A percentile compares a stretch with the other conserved stretches of the same genome.
These are phyloP conservation scores for Clonostachys solani DNA, from an alignment of 2,329 filamentous ascomycete genomes.

Conservation along the genomic window DNA sequence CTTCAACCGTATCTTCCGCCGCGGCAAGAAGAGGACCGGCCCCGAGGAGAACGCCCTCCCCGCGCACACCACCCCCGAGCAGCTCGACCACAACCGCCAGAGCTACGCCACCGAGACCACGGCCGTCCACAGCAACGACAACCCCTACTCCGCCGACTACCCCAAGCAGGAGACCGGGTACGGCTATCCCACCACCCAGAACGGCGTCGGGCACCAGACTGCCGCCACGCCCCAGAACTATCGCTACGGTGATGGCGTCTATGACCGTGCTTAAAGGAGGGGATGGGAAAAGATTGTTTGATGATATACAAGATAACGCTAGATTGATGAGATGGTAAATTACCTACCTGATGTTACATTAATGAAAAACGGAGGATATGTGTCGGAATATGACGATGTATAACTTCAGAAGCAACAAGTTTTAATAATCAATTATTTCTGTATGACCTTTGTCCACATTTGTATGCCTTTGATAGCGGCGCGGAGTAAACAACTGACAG, in stretches of 20 bases:
- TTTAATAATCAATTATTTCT: too few species aligned
- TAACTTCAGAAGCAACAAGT: too few species aligned
- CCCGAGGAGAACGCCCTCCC: slow-evolving; percentile 26
- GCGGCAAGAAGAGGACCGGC: slow-evolving; percentile 14
- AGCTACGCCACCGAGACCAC: slow-evolving; percentile 35
- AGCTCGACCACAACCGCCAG: slow-evolving; percentile 31
- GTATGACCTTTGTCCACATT: too few species aligned
- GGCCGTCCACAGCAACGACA: slow-evolving; percentile 11
- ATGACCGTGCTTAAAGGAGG: slow-evolving; percentile 15
- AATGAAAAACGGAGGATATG: too few species aligned
- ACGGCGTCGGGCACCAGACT: not conserved
- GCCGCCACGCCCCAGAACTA: slow-evolving; percentile 14
- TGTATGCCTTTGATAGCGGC: too few species aligned
- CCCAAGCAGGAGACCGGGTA: slow-evolving; percentile 5
- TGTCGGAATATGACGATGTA: too few species aligned
- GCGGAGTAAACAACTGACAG: too few species aligned
- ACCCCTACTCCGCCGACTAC: slow-evolving; percentile 5
- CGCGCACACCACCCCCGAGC: slow-evolving; percentile 30
- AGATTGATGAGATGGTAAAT: too few species aligned
- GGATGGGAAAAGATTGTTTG: not conserved
- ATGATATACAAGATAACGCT: too few species aligned
- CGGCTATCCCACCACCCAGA: slow-evolving; percentile 1
- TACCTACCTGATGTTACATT: too few species aligned
- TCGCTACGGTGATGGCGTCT: slow-evolving; percentile 31
- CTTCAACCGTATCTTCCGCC: slow-evolving; percentile 19